Evolutionary conservation across 2,329 filamentous ascomycete genomes (phyloP), one percentile per base, ranked within the genome.

Genomic region (Neopestalotiopsis sp.): DNA sequence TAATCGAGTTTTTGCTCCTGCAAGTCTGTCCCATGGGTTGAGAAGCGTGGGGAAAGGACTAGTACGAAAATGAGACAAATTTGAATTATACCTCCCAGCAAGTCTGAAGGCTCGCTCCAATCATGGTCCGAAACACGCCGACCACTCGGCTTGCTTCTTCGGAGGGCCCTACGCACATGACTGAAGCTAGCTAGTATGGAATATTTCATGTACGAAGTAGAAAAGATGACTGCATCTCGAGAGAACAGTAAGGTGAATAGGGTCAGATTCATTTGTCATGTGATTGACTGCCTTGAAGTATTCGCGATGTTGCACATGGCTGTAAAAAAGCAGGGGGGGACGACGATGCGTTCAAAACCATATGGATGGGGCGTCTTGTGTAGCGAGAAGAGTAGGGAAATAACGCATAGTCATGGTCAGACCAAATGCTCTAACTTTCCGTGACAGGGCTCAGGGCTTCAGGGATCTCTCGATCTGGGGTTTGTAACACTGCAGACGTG

Each of bases 121-220:
- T 76, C 80, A 81, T 81, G 78, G 73, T 76, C 80, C 80, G 80
- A 81, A 38, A 75, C 74, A 69, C 71, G 72, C 74, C 69, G 71
- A 75, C 73, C 72, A 75, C 72, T 70, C n/a, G 68, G 71, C 49
- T 52, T 58, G 45, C 66, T 56, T 66, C 10, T 45, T 56, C 30
- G 34, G 45, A 42, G 10, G 45, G n/a, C 59, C 24, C 34, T 34
- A 32, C 59, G 34, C n/a, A 17, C 59, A 34, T 38, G n/a, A 65
- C 30, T n/a, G 67, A 68, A 28, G 24, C 24, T 28, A 28, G 62
- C 67, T 65, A 61, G 20, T n/a, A 52, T 20, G 59, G 30, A 40
- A 17, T 13, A 20, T 10, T 10, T 13, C 5, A 34, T 34, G 14
- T 62, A 38, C 30, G 24, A 40, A 40, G 24, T 4, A 28, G 4